Base-by-base conservation (phyloP, 225 moss, liverwort and hornwort genomes). In the Neckera pumila region DNA sequence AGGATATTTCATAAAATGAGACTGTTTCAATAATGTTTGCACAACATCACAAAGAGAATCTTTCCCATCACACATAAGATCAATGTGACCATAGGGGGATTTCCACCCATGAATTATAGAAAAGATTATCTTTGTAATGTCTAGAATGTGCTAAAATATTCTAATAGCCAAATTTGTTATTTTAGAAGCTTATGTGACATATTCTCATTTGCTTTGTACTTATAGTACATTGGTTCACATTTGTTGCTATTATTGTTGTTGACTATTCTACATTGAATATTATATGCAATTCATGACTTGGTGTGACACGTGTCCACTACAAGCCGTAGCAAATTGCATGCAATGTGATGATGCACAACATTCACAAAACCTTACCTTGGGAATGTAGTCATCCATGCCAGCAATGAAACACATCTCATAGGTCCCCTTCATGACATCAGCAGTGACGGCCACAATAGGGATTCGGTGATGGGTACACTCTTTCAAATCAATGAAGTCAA, bases 371-470 rank as follows among this genome's bases (percentile, higher is more conserved):
- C 36, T 67, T 72, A 98, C 98, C 95, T 98, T 98, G 4, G 98
- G 96, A 79, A 98, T 94, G 70, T 96, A 98, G 64, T 98, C 98
- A 81, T 98, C 98, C 98, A 98, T 98, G 91, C 98, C 98, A 14
- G 93, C 93, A 71, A 79, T 92, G 27, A 93, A 95, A 80, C 98
- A 98, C 94, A 89, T 74, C 89, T 98, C 97, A 87, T 98, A 93
- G 4, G 98, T 98, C 2, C 98, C 98, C 88, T 97, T 94, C 98
- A 98, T 98, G 63, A 98, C 98, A 73, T 98, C 98, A 11, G 98
- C 98, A 79, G 98, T 98, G 51, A 98, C 94, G 7, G 98, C 98
- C 51, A 98, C 97, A 30, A 98, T 95, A 56, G 98, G 98, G 83
- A 95, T 89, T 66, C 95, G 92, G 75, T 88, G 79, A 81, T 98